These are phyloP conservation scores for Coemansia sp. DNA, from an alignment of 192 early-diverging fungal genomes.

Conservation along the genomic window DNA sequence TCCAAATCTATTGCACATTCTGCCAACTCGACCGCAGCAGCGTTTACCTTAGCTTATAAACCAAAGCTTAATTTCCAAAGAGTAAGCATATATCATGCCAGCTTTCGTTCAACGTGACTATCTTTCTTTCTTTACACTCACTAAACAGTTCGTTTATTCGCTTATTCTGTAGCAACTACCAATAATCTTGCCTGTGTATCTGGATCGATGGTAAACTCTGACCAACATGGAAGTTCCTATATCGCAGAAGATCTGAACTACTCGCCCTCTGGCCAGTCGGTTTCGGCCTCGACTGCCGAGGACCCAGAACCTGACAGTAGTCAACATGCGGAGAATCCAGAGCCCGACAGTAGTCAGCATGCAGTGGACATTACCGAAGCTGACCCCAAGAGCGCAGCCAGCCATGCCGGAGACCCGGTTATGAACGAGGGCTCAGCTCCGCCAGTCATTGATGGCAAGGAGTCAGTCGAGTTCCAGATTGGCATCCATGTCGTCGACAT, in stretches of 20 bases:
- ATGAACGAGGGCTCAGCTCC: conserved; percentile 12
- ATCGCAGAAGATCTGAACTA: conserved; percentile 37
- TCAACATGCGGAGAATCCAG: neutral
- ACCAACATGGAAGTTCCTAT: conserved; percentile 52
- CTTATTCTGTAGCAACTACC: neutral
- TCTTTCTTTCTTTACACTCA: neutral
- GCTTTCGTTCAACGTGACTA: neutral
- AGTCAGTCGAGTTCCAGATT: conserved; percentile 66
- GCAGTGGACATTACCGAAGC: neutral
- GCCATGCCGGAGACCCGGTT: conserved; percentile 10
- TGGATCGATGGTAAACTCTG: conserved; percentile 41
- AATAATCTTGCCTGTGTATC: neutral
- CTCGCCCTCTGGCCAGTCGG: conserved; percentile 4
- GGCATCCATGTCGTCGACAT: conserved; percentile 76
- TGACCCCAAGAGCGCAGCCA: neutral
- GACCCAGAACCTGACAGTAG: conserved; percentile 13
- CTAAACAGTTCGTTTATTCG: neutral
- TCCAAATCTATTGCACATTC: neutral
- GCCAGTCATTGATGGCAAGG: conserved; percentile 59
- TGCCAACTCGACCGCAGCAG: neutral
- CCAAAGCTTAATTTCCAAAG: neutral
- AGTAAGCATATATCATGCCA: neutral
- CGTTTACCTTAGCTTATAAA: neutral
- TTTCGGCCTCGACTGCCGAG: neutral
- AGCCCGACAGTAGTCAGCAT: conserved; percentile 10